These are phyloP conservation scores for Neofusicoccum cordaticola DNA, from an alignment of 2,329 filamentous ascomycete species.

Conservation along the genomic window DNA sequence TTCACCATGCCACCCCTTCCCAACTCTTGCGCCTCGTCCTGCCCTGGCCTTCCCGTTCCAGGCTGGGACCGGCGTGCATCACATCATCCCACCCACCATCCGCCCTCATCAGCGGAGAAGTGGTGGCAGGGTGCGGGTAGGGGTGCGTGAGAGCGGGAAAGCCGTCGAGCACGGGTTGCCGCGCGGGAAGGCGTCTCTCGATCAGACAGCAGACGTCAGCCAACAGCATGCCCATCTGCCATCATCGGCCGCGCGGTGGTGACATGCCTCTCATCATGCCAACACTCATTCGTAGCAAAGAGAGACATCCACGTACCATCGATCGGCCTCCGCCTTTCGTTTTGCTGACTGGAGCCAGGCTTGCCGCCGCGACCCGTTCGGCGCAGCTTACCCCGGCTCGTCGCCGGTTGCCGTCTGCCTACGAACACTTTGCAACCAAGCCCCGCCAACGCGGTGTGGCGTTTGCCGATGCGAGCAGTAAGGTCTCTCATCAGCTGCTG, in stretches of 20 bases:
- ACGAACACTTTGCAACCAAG: no score
- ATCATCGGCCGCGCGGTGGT: not conserved
- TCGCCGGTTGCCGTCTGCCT: not conserved
- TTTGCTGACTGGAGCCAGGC: not conserved
- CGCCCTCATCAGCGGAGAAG: not conserved
- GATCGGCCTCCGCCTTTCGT: not conserved
- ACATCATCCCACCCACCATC: not conserved
- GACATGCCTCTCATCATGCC: not conserved
- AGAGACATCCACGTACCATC: not conserved
- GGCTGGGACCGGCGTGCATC: not conserved
- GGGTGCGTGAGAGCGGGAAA: not conserved
- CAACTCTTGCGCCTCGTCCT: not conserved
- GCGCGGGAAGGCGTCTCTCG: not conserved
- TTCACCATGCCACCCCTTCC: not conserved
- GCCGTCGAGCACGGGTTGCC: not conserved
- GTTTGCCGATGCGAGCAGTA: no score
- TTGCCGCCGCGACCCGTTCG: not conserved
- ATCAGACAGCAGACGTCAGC: slow-evolving; percentile 4
- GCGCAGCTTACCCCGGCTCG: not conserved
- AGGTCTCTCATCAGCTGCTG: not conserved
- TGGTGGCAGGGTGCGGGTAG: not conserved
- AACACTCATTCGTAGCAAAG: not conserved
- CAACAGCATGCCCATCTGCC: not conserved
- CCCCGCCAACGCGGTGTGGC: no score
- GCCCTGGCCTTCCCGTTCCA: not conserved